Evolutionary conservation across 805 yeast species (phyloP), one percentile per base, ranked within the genome.

Genomic region (Nadsonia fulvescens): DNA sequence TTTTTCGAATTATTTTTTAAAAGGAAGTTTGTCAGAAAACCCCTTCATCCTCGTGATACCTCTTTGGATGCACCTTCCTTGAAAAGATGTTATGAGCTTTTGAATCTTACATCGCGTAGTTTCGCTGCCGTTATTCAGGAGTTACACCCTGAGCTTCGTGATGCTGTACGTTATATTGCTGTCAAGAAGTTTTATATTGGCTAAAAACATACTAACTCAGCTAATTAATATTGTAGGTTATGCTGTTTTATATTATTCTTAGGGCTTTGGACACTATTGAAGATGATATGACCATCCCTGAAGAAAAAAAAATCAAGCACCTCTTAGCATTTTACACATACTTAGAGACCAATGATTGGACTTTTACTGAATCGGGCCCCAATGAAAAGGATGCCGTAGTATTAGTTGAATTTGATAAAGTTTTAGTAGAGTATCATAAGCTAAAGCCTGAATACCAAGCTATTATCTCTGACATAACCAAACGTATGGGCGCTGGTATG

Each of bases 401-500:
- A 3, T 61, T 89, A 33, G 71, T 68, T n/a, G 74, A 79, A 34
- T 89, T 86, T 44, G 72, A 75, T 42, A 43, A 50, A 23, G 59
- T 89, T 21, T 56, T 86, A 39, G 39, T 51, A 6, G 91, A 79
- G 47, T 83, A 60, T 49, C 82, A 76, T 47, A 56, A 59, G 32
- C 61, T 89, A 43, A 68, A 70, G 43, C 69, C 77, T 5, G 69
- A 61, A 31, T 83, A 81, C 51, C 83, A 76, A 53, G 75, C 63
- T 29, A 70, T 82, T 19, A 68, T 89, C 38, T 64, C 63, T 39
- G 79, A 73, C 34, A 78, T 82, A 39, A 71, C 93, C 24, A 38
- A 56, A 31, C 61, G 73, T 48, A 89, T 89, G 98, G 98, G 96
- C 31, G 70, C 78, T 38, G 98, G 98, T 30, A 89, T 89, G 98